Evolutionary conservation across 2,329 filamentous ascomycete species (phyloP), one percentile per base, ranked within the genome.

Genomic region (Ophiobolus disseminans): DNA sequence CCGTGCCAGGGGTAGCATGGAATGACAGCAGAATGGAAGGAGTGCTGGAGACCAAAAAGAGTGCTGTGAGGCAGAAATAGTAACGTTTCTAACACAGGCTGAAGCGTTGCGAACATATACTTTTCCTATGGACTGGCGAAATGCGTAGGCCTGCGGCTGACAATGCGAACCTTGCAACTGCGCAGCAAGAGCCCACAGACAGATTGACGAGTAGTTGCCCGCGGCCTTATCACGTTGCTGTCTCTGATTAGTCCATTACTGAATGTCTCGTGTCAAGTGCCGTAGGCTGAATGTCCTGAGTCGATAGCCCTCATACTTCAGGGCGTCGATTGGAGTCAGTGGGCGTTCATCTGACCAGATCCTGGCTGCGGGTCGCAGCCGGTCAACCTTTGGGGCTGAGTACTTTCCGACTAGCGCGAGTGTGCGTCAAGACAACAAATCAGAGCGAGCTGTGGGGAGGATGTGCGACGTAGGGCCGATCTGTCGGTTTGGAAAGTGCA

Each of bases 201-300:
- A 51, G 47, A 58, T 58, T 53, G 50, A 55, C 53, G 56, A 59
- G 54, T 59, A 55, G 45, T 25, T 31, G 37, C 43, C 20, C 31
- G 41, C 38, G 50, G 44, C 31, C 36, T 53, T 58, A 57, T 60
- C 55, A 57, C 57, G 55, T 60, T 57, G n/a, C 41, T 32, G 21
- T 28, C n/a, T 45, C 8, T 58, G 8, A 58, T 60, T 58, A 48
- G 55, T 55, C 39, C 43, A 60, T 53, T 41, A 49, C 45, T 37
- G 42, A 38, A 50, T 26, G 14, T 21, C 34, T 48, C 26, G 20
- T 50, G 42, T 53, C 40, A 54, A 47, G 25, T 38, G 52, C 55
- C 55, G 55, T 43, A 57, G 55, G 50, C 50, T 46, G 25, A 40
- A 26, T 16, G 36, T 34, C 34, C 41, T 53, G 52, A 34, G 52